These are phyloP conservation scores for Verticillium nonalfalfae DNA, from an alignment of 2,329 filamentous ascomycete genomes.

Conservation along the genomic window DNA sequence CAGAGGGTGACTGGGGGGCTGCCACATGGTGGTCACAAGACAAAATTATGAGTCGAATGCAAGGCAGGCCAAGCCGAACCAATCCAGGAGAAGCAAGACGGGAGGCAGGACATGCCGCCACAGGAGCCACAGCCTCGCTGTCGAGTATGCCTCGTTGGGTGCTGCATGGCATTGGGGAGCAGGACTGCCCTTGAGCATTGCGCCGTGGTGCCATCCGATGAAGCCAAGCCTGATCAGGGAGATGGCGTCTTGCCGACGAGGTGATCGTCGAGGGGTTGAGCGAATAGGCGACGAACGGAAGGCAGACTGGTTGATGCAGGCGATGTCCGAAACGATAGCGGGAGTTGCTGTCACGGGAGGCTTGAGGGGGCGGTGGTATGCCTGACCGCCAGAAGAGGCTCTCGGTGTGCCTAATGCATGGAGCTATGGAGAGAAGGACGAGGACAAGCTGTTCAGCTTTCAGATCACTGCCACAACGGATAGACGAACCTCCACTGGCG, in stretches of 20 bases:
- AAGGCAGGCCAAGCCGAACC: background rate
- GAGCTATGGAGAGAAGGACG: background rate
- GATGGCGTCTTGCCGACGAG: background rate
- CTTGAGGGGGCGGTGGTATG: background rate
- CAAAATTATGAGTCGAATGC: background rate
- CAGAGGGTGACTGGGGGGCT: background rate
- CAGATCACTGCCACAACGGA: background rate
- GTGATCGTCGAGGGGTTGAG: background rate
- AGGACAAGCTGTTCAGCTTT: background rate
- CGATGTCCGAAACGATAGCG: background rate
- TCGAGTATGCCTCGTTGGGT: background rate
- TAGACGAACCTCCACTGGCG: background rate
- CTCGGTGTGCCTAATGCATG: background rate
- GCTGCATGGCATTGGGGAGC: background rate
- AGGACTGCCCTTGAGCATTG: background rate
- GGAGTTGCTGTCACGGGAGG: background rate
- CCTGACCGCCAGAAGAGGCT: background rate
- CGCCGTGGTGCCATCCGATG: background rate
- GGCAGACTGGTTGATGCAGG: background rate
- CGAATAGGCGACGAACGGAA: background rate
- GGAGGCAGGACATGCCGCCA: background rate
- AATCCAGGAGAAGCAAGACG: background rate
- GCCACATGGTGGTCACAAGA: background rate
- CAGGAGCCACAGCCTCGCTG: background rate
- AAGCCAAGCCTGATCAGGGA: background rate